Base-by-base conservation (phyloP, 176 grass and related monocot genomes). In the Carex parvula region DNA sequence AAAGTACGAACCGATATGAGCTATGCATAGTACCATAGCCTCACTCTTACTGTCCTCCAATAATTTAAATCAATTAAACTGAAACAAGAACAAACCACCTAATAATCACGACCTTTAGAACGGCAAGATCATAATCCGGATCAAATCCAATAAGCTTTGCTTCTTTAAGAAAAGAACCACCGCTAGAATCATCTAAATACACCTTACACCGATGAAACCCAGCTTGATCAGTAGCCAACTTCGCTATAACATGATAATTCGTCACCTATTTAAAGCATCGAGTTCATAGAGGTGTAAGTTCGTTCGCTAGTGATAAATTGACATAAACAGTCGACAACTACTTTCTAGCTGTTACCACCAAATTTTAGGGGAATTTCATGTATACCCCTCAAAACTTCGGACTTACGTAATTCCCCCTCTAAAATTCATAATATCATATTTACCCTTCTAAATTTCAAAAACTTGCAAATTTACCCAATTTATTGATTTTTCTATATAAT, bases 181-280 rank as follows among this genome's bases (percentile, higher is more conserved):
- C 91, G 65, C 14, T 87, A 32, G 86, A 88, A 87, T 94, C 91
- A 72, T 94, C 82, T 21, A 97, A 69, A 69, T 87, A 94, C 62
- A 94, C 89, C 91, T 94, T 94, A 86, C 94, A 97, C 29, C 84
- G 84, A 81, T 92, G 94, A 70, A 37, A 84, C 4, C 56, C 84
- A 7, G 89, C 84, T 87, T 81, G 82, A 11, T 94, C 94, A 55
- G 87, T 92, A 17, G 84, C 89, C 53, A 97, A 85, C 83, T 97
- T 97, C 59, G 88, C 82, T 85, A 97, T 79, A 57, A 97, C 94
- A 42, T 94, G 94, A 77, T 97, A 94, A 90, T 97, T 97, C 76
- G 94, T 97, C 48, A 97, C 94, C 94, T 97, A 89, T 83, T 33
- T 26, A 53, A 61, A 59, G 13, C 41, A 81, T 46, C 9, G 10